Conservation (phyloP, 768 basidiomycete genomes). For the Suillus spraguei region DNA sequence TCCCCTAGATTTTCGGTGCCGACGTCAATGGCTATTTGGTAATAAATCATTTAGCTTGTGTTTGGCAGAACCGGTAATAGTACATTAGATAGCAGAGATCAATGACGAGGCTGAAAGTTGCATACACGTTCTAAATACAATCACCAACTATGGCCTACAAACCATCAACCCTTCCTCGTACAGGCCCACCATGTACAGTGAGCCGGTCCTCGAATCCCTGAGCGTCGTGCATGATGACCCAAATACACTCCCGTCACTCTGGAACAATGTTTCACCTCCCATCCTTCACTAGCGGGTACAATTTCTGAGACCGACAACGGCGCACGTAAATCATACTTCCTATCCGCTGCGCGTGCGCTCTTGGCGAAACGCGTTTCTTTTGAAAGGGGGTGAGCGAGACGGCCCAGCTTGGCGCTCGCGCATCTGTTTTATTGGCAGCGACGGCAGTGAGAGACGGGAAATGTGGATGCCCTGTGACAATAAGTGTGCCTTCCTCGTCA, state of each 20-base stretch:
- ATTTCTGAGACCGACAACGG: constrained; percentile 50
- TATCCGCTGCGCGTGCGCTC: constrained; percentile 3
- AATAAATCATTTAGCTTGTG: not conserved
- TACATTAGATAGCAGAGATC: not conserved
- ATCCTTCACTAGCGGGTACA: constrained; percentile 36
- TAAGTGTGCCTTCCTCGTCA: constrained; percentile 46
- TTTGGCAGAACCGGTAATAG: not conserved
- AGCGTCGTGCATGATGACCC: constrained; percentile 55
- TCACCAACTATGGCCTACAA: constrained; percentile 39
- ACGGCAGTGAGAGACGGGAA: constrained; percentile 53
- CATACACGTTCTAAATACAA: not conserved
- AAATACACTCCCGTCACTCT: constrained; percentile 69
- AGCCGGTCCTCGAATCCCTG: constrained; percentile 49
- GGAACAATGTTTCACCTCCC: constrained; percentile 66
- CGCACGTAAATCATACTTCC: constrained; percentile 44
- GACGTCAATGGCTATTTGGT: not conserved
- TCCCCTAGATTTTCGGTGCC: not conserved
- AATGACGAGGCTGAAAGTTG: not conserved
- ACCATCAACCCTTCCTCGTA: constrained; percentile 59
- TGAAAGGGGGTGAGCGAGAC: constrained; percentile 40
- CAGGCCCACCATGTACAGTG: constrained; percentile 57
- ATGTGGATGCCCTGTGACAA: constrained; percentile 70
- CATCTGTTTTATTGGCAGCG: constrained; percentile 44
- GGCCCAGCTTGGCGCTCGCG: constrained; percentile 60
- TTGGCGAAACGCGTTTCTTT: not conserved